Percentiles rank a stretch among this genome's conserved stretches.
Evolutionary conservation across 371 early-diverging fungal species (phyloP).

Genomic region (Actinomortierella wolfii): DNA sequence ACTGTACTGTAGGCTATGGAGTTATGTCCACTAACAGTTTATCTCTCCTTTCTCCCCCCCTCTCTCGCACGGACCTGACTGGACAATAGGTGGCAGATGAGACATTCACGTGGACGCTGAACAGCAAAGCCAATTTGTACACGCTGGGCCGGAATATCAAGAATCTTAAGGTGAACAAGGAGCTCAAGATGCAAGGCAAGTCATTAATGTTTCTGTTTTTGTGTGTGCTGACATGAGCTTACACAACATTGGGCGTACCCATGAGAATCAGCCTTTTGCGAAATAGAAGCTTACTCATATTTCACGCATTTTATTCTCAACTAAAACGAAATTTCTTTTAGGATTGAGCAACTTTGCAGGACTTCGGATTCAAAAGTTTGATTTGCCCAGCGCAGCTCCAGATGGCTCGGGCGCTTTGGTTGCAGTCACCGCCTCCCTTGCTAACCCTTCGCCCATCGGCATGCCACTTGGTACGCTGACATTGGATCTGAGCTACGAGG

Average conservation of each 20-base stretch:
- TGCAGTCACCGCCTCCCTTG: constrained; percentile 51
- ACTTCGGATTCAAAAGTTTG: constrained; percentile 56
- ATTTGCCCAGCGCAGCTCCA: constrained; percentile 59
- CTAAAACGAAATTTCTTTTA: no score
- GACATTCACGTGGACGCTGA: constrained; percentile 57
- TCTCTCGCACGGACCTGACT: neutral
- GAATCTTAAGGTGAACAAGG: constrained; percentile 31
- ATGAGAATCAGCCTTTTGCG: no score
- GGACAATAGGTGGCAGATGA: constrained; percentile 19
- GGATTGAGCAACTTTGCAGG: constrained; percentile 55
- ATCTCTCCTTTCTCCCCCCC: neutral
- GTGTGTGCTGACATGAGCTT: no score
- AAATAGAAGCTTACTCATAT: no score
- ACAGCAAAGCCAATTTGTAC: constrained; percentile 58
- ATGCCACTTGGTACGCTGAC: constrained; percentile 61
- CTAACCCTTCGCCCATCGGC: constrained; percentile 64
- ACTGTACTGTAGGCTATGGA: no score
- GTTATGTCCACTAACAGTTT: no score
- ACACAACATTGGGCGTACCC: no score
- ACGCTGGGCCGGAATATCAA: constrained; percentile 52
- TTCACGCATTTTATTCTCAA: no score
- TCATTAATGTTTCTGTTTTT: no score
- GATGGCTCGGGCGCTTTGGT: constrained; percentile 46
- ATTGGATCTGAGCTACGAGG: constrained; percentile 57
- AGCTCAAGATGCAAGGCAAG: constrained; percentile 35